Conservation (phyloP, 179 eudicot genomes). For the Carnegiea gigantea region DNA sequence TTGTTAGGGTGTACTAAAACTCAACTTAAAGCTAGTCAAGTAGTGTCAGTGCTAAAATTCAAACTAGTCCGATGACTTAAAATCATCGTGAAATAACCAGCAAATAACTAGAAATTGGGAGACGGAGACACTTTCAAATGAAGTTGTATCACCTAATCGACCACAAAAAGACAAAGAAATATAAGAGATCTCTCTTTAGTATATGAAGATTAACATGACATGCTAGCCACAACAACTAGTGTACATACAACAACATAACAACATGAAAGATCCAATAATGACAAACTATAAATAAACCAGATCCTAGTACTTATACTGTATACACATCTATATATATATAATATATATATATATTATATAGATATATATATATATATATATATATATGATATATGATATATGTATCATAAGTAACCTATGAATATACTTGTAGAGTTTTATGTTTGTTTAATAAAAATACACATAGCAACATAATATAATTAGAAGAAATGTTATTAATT, state of each 20-base stretch:
- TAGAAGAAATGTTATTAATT: not conserved
- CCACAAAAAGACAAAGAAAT: not conserved
- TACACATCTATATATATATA: not conserved
- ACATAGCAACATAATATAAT: not conserved
- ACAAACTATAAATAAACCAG: not conserved
- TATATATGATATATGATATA: not conserved
- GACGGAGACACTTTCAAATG: no score
- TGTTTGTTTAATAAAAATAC: not conserved
- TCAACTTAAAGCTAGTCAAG: no score
- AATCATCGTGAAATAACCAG: no score
- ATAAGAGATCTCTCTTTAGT: not conserved
- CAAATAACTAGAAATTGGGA: no score
- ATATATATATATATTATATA: no score
- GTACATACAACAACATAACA: no score
- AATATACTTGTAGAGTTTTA: not conserved
- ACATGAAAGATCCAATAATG: not conserved
- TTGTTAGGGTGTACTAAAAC: no score
- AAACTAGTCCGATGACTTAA: no score
- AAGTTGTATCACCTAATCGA: no score
- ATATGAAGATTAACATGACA: no score
- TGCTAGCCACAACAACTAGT: no score
- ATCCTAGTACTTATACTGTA: not conserved
- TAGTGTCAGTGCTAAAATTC: not conserved
- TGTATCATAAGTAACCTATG: not conserved
- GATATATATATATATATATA: not conserved